phyloP scores from a whole-genome alignment of 129 eudicot genomes.

The Arctium minus region DNA sequence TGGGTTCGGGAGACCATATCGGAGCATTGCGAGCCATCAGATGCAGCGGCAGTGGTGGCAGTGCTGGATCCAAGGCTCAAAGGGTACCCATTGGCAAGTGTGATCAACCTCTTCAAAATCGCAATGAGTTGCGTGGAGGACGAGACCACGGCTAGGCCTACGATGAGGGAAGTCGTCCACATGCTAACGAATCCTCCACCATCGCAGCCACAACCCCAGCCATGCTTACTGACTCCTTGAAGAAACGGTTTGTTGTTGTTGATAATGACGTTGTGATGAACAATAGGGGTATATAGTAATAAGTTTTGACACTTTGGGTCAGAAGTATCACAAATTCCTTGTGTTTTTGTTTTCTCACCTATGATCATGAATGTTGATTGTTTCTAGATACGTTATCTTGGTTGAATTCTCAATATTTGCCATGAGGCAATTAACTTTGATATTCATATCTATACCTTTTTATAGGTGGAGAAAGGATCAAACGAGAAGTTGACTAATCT shows the following conservation, averaged over 20 bases:
- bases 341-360: slow-evolving; percentile 4
- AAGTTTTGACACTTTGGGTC: slow-evolving; percentile 25
- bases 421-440: not conserved
- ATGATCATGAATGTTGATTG: slow-evolving; percentile 16
- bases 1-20: slow-evolving; percentile 69
- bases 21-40: slow-evolving; percentile 57
- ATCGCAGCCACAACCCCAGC: not conserved
- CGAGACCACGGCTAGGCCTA: slow-evolving; percentile 70
- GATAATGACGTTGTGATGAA: not conserved
- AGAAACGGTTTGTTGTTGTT: not conserved
- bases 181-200: slow-evolving; percentile 70
- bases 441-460: not conserved
- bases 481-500: too few species aligned
- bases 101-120: slow-evolving; percentile 66
- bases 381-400: not conserved
- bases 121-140: slow-evolving; percentile 91
- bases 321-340: slow-evolving; percentile 8
- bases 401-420: not conserved
- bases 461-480: too few species aligned
- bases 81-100: slow-evolving; percentile 51
- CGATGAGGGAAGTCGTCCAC: slow-evolving; percentile 93
- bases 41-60: slow-evolving; percentile 62
- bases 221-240: slow-evolving; percentile 39
- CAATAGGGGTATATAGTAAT: slow-evolving; percentile 5
- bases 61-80: slow-evolving; percentile 77